phyloP scores from a whole-genome alignment of 352 stramenopile genomes.

The Globisporangium viniferum region DNA sequence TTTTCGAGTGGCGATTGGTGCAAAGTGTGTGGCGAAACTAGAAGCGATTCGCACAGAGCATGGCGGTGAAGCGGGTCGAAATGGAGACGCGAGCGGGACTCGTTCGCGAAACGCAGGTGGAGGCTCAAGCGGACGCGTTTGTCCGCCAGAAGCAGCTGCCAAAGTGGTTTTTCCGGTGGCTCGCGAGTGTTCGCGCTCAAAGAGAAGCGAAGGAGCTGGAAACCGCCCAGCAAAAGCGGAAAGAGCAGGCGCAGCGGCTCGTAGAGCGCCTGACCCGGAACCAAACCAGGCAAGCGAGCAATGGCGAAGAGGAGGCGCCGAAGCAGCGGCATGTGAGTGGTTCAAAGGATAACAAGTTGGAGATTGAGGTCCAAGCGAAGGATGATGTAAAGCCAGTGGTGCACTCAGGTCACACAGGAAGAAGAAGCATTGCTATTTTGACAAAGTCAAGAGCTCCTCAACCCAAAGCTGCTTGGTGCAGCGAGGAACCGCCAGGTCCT shows the following conservation, averaged over 20 bases:
- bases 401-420: not conserved
- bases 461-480: not conserved
- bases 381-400: not conserved
- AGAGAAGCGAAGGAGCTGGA: conserved; percentile 30
- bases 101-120: conserved; percentile 20
- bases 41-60: not conserved
- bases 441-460: not conserved
- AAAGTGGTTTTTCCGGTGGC: conserved; percentile 54
- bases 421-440: no score
- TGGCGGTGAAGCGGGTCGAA: conserved; percentile 13
- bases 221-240: conserved; percentile 24
- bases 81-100: conserved; percentile 13
- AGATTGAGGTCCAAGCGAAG: not conserved
- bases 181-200: conserved; percentile 15
- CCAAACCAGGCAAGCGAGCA: conserved; percentile 1
- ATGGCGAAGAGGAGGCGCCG: no score
- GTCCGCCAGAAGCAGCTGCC: conserved; percentile 34
- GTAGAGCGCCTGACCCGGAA: conserved; percentile 36
- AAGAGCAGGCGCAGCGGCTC: conserved; percentile 33
- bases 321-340: not conserved
- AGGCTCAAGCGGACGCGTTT: conserved; percentile 28
- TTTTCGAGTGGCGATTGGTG: conserved; percentile 23
- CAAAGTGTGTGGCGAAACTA: conserved; percentile 25
- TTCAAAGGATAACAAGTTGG: not conserved
- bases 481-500: not conserved